Base-by-base conservation (phyloP, 352 stramenopile species). In the Globisporangium yorkense region DNA sequence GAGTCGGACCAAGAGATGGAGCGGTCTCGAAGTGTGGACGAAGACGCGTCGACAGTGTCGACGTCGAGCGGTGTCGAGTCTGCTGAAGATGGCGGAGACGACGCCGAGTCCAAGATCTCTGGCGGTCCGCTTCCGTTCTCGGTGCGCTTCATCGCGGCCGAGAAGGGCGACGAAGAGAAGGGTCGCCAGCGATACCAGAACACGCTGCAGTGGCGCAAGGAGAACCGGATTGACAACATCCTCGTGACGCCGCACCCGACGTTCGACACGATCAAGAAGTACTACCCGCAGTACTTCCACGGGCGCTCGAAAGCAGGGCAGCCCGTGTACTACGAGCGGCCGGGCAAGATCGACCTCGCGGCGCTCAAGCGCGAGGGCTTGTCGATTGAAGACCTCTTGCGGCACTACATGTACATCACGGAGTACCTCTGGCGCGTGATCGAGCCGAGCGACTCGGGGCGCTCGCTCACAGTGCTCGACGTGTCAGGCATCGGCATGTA, bases 391-490 rank as follows among this genome's bases (percentile, higher is more conserved):
- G 75, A 95, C 39, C 61, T 97, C 48, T 57, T 96, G 61, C 74
- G 77, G 54, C 88, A 97, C 67, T 97, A 97, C 74, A 92, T 96
- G 66, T 97, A 94, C 72, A 92, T 96, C 62, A 96, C 88, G 43
- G 88, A 97, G 71, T 97, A 95, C 59, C 64, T 96, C 16, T 97
- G 87, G 87, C 71, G 77, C 44, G 77, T 88, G 20, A 80, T 95
- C 29, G 85, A 95, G 51, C 85, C 85, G 20, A 74, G 59, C 57
- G 84, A 93, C 53, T 71, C 72, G 2, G 80, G 78, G 3, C 72
- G 84, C 13, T 94, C 83, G 2, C 80, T 96, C 24, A 94, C 84
- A 2, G 85, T 96, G 24, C 71, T 96, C 33, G 84, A 94, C 58
- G 81, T 94, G 10, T 77, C 81, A 3, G 87, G 87, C 35, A 92